Conservation (phyloP, 2,329 filamentous ascomycete genomes). For the Ambrosiella xylebori region DNA sequence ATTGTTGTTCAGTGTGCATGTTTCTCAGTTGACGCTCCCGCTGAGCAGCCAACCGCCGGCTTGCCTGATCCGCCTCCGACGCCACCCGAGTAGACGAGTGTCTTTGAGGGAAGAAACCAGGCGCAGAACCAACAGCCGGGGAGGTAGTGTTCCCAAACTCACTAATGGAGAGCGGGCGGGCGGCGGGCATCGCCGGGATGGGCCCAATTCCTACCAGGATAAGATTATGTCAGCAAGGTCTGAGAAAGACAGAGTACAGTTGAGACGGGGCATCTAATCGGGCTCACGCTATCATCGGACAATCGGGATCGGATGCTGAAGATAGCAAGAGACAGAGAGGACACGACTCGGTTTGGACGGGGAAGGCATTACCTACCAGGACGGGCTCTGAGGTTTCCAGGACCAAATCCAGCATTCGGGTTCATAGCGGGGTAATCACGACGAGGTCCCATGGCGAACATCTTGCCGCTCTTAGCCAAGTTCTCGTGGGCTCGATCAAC, state of each 20-base stretch:
- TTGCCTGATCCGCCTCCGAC: conserved; percentile 97
- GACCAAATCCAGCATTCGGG: conserved; percentile 29
- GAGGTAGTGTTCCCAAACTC: conserved; percentile 60
- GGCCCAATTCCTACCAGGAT: conserved; percentile 46
- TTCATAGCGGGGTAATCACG: conserved; percentile 56
- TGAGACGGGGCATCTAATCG: background rate
- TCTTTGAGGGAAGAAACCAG: background rate
- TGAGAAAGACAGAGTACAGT: background rate
- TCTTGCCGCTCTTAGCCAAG: conserved; percentile 89
- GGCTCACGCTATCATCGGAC: no score
- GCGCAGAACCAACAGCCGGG: conserved; percentile 21
- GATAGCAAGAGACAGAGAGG: background rate
- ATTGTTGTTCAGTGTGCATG: conserved; percentile 99
- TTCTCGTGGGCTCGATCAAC: conserved; percentile 93
- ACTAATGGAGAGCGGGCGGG: conserved; percentile 69
- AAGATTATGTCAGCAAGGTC: no score
- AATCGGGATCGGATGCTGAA: no score
- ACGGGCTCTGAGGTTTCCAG: conserved; percentile 16
- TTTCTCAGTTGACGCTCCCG: conserved; percentile 98
- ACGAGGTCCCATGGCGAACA: conserved; percentile 56
- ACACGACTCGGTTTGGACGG: background rate
- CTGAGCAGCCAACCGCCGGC: conserved; percentile 97
- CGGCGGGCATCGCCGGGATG: conserved; percentile 28
- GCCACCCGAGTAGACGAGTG: conserved; percentile 39
- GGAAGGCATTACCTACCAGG: conserved; percentile 17